Base-by-base conservation (phyloP, 192 early-diverging fungal genomes). In the Lunasporangiospora selenospora region DNA sequence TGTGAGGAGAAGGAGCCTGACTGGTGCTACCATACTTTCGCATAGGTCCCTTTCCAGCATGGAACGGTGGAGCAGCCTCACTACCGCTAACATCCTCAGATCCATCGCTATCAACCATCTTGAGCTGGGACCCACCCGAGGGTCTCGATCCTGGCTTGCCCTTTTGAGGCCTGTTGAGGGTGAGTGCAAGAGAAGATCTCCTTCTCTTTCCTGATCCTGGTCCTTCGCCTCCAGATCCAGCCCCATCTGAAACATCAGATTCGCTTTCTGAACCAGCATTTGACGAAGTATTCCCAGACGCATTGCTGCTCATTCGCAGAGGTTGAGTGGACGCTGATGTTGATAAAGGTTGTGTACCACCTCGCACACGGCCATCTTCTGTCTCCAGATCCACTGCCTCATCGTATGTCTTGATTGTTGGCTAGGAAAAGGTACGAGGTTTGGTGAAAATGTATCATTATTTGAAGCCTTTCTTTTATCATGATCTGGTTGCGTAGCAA, bases 401-500 rank as follows among this genome's bases (percentile, higher is more conserved):
- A 34, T 89, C 88, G 34, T 82, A 90, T 15, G 79, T 89, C 51
- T 91, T 88, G 26, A 92, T 91, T 6, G 70, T 84, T 21, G 87
- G 87, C 85, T 89, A 76, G 6, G 29, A 41, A 19, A 42, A 33
- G 18, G 6, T 27, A 19, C 43, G 23, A 36, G 10, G 37, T 55
- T 21, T 44, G 1, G 34, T 49, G 31, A 43, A 34, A 56, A 19
- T 32, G n/a, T 23, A 41, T 36, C 3, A 58, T 48, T 37, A 36
- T 51, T 45, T 29, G 36, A 36, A 40, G 46, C 58, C 30, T 67
- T 62, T 29, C 48, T n/a, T n/a, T 53, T 24, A 30, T 21, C 53
- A 48, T 3, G 27, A 29, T 49, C 43, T 50, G 67, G 32, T 27
- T 26, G n/a, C n/a, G n/a, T n/a, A n/a, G n/a, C n/a, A n/a, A n/a